Conservation (phyloP, 768 basidiomycete genomes). For the Tricholoma flavovirens region DNA sequence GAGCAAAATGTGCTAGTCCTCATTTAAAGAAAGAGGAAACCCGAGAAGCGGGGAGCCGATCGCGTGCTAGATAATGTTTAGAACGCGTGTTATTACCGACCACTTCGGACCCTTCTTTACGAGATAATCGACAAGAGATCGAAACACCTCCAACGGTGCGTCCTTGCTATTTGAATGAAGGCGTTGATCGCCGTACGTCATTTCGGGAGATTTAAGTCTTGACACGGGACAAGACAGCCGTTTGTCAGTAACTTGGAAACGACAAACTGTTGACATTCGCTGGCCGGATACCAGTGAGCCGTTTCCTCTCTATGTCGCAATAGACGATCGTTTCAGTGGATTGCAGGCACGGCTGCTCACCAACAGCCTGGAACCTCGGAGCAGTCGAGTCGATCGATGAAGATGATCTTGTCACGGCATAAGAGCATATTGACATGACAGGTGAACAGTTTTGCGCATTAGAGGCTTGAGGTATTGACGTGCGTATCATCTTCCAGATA, state of each 20-base stretch:
- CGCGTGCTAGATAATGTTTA: neutral
- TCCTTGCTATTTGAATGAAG: neutral
- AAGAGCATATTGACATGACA: neutral
- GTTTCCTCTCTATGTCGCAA: neutral
- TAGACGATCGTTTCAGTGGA: neutral
- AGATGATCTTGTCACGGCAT: neutral
- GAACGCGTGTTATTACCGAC: neutral
- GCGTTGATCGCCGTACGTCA: neutral
- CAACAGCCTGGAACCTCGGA: neutral
- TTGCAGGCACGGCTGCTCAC: neutral
- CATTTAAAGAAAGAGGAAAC: neutral
- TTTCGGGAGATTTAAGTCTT: neutral
- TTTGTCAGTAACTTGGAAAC: neutral
- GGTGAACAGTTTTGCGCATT: neutral
- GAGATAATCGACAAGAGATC: neutral
- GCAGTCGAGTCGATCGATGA: neutral
- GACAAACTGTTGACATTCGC: neutral
- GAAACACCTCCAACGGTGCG: neutral
- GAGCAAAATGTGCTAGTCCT: neutral
- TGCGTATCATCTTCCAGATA: neutral
- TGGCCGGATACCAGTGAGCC: neutral
- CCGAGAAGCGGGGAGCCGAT: neutral
- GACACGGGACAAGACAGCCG: neutral
- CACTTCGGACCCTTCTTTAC: neutral
- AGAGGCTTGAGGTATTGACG: neutral